Base-by-base conservation (phyloP, 2,329 filamentous ascomycete species). In the Xylariales sp. region DNA sequence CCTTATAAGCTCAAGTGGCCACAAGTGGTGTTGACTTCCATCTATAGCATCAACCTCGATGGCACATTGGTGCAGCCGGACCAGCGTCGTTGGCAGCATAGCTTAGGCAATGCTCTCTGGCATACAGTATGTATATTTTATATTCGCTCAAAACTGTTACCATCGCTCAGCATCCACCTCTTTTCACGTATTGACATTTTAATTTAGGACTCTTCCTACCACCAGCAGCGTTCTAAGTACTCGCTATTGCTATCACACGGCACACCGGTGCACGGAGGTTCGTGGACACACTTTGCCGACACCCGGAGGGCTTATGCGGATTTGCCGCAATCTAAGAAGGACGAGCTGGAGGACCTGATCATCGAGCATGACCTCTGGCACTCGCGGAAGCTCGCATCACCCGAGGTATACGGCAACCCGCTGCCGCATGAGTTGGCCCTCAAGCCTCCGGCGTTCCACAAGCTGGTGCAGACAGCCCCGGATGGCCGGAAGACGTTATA, bases 211-310 rank as follows among this genome's bases (percentile, higher is more conserved):
- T 54, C 52, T 11, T 48, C 48, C 21, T 54, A 50, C 40, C 45
- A 55, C 34, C 53, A 55, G 33, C 46, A 52, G 19, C 49, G 51
- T 8, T 50, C 50, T 2, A 52, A 52, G 33, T 55, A 54, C 37
- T 54, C 52, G 40, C 18, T 53, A 30, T 29, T 51, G 45, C 36
- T 47, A 13, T 50, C 41, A 14, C 51, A 52, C 32, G 21, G 21
- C 33, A 36, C 19, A 8, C 45, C 43, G 8, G 45, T 38, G 18
- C 46, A 43, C 5, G 42, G 45, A 4, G 40, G 41, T 8, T 49
- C 45, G 3, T 51, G 43, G 40, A 52, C 48, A 29, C 46, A 50
- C 29, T 52, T 51, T 40, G 48, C 49, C 11, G 48, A 51, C 27
- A 51, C 37, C 3, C 45, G 49, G 6, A 37, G 40, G 20, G 49